Conservation (phyloP, 164 flowering plant genomes). For the Houttuynia cordata region DNA sequence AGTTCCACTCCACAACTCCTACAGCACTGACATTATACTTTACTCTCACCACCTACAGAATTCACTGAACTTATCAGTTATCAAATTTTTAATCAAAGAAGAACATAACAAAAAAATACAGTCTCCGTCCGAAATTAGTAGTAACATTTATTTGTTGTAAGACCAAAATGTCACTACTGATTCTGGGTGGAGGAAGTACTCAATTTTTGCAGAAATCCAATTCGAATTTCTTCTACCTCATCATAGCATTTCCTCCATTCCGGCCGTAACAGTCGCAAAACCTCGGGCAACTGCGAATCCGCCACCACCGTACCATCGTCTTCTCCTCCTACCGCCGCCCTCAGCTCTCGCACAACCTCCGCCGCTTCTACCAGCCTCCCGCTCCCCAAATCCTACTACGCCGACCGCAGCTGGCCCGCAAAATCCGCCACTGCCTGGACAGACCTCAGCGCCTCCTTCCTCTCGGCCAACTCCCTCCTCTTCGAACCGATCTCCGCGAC, state of each 20-base stretch:
- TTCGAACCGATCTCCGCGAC: slow-evolving; percentile 31
- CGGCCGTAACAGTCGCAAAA: slow-evolving; percentile 50
- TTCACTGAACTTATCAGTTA: neutral
- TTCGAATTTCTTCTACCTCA: slow-evolving; percentile 28
- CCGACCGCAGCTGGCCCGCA: slow-evolving; percentile 27
- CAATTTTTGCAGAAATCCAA: slow-evolving; percentile 1
- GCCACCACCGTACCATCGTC: slow-evolving; percentile 22
- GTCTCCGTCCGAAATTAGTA: too few species aligned
- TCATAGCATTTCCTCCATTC: slow-evolving; percentile 73
- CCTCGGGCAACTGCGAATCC: slow-evolving; percentile 23
- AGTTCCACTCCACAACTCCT: slow-evolving; percentile 39
- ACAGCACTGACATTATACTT: slow-evolving; percentile 17
- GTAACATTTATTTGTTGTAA: too few species aligned
- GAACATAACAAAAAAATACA: too few species aligned
- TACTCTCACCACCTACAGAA: slow-evolving; percentile 36
- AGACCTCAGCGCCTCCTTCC: slow-evolving; percentile 40
- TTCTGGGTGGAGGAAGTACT: too few species aligned
- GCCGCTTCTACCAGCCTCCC: slow-evolving; percentile 57
- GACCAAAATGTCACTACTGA: too few species aligned
- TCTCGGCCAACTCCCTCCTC: slow-evolving; percentile 38
- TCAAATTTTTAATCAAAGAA: neutral
- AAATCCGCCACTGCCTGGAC: slow-evolving; percentile 37
- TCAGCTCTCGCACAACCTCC: slow-evolving; percentile 45
- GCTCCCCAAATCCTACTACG: too few species aligned
- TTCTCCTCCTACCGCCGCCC: slow-evolving; percentile 27